Conservation (phyloP, 2,329 filamentous ascomycete genomes). For the Ascochyta koolunga region DNA sequence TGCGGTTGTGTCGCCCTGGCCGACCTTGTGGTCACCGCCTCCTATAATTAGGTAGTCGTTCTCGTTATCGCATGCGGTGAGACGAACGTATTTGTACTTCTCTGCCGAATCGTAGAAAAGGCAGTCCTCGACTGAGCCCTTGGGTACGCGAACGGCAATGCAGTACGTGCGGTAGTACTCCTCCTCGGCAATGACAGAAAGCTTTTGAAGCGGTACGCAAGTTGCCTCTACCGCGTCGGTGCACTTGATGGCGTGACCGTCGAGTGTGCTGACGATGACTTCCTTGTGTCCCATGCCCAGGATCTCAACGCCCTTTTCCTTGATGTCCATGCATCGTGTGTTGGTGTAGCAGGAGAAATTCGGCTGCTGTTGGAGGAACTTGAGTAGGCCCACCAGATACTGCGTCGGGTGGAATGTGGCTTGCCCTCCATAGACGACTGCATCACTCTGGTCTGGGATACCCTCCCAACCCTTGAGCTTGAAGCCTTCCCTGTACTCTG, state of each 20-base stretch:
- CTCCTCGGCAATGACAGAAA: conserved; percentile 60
- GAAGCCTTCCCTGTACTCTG: conserved; percentile 53
- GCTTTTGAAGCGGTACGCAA: conserved; percentile 62
- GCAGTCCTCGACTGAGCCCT: conserved; percentile 59
- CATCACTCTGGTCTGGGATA: conserved; percentile 58
- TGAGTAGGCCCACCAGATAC: conserved; percentile 60
- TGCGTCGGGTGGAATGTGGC: conserved; percentile 64
- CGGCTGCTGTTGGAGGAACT: conserved; percentile 58
- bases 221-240: conserved; percentile 61
- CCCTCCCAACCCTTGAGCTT: conserved; percentile 60
- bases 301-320: conserved; percentile 57
- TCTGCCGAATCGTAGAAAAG: conserved; percentile 63
- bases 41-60: conserved; percentile 64
- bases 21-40: conserved; percentile 65
- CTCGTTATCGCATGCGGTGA: conserved; percentile 60
- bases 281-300: conserved; percentile 54
- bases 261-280: conserved; percentile 55
- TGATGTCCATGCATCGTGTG: conserved; percentile 56
- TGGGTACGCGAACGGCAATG: conserved; percentile 62
- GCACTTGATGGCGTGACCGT: conserved; percentile 56
- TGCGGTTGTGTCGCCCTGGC: conserved; percentile 55
- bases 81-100: conserved; percentile 61
- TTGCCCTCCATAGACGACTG: conserved; percentile 55
- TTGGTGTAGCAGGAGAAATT: conserved; percentile 62
- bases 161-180: conserved; percentile 63